phyloP scores from a whole-genome alignment of 179 eudicot species.

The Beta corolliflora region DNA sequence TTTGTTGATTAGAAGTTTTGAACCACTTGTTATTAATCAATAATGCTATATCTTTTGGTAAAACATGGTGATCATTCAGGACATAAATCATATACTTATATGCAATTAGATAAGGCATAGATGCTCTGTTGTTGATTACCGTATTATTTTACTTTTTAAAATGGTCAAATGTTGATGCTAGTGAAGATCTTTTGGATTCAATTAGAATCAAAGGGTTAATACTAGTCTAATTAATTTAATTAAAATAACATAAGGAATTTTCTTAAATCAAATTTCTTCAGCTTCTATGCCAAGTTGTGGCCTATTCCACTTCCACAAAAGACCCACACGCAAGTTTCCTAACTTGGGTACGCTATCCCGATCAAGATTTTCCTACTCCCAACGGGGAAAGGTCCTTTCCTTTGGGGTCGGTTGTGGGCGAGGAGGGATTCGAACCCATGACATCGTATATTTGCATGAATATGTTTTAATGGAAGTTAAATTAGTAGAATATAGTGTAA shows the following conservation, averaged over 20 bases:
- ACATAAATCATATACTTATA: constrained; percentile 20
- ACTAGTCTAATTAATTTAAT: neutral
- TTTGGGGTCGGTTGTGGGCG: constrained; percentile 6
- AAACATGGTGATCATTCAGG: constrained; percentile 20
- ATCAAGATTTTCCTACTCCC: too few species aligned
- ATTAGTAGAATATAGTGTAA: too few species aligned
- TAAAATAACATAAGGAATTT: neutral
- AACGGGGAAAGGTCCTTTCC: constrained; percentile 1
- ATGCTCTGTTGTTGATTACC: constrained; percentile 21
- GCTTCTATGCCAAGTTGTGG: too few species aligned
- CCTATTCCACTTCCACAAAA: too few species aligned
- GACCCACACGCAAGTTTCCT: too few species aligned
- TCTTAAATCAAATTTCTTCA: too few species aligned
- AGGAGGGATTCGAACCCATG: constrained; percentile 7
- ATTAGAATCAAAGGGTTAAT: neutral
- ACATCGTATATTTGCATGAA: neutral
- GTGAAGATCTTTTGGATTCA: neutral
- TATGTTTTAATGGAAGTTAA: too few species aligned
- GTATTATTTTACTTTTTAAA: constrained; percentile 1
- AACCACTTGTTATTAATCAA: constrained; percentile 21
- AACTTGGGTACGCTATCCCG: too few species aligned
- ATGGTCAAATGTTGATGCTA: constrained; percentile 8
- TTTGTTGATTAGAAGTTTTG: neutral
- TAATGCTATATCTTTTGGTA: constrained; percentile 8
- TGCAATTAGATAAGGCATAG: constrained; percentile 25